Base-by-base conservation (phyloP, 768 basidiomycete species). In the Collybia nuda region DNA sequence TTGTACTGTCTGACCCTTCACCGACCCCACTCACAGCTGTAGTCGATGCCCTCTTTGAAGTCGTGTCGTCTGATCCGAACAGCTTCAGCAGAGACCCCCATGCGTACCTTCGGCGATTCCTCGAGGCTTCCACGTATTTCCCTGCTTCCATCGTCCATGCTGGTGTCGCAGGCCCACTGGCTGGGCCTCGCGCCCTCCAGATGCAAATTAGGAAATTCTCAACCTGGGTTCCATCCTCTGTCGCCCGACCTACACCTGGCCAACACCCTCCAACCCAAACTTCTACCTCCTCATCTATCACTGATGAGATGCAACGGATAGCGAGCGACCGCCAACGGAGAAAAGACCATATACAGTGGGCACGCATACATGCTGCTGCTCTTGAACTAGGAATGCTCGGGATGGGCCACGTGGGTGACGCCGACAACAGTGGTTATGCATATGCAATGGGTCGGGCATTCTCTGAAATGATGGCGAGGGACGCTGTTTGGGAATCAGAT, bases 281-380 rank as follows among this genome's bases (percentile, higher is more conserved):
- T 6, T 47, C 63, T 7, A 19, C 63, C 3, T 55, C 64, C 5
- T 57, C 70, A 5, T 62, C 62, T 0, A 63, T 62, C 21, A 51
- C 63, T 1, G 82, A 82, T 56, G 81, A 84, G 59, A 79, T 85
- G 78, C 80, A 84, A 49, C 74, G 83, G 15, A 82, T 85, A 48
- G 81, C 81, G 18, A 65, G 59, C 19, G 84, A 85, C 47, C 71
- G 84, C 39, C 81, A 83, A 55, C 71, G 81, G 3, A 73, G 81
- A 48, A 84, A 83, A 48, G 82, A 85, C 48, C 76, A 85, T 52
- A 79, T 85, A 0, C 80, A 82, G 46, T 85, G 84, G 84, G 84
- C 84, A 0, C 77, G 80, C 29, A 80, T 85, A 11, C 84, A 85
- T 55, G 84, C 80, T 0, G 78, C 83, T 3, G 82, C 83, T 7